Base-by-base conservation (phyloP, 2,329 filamentous ascomycete species). In the Keithomyces neogunnii region DNA sequence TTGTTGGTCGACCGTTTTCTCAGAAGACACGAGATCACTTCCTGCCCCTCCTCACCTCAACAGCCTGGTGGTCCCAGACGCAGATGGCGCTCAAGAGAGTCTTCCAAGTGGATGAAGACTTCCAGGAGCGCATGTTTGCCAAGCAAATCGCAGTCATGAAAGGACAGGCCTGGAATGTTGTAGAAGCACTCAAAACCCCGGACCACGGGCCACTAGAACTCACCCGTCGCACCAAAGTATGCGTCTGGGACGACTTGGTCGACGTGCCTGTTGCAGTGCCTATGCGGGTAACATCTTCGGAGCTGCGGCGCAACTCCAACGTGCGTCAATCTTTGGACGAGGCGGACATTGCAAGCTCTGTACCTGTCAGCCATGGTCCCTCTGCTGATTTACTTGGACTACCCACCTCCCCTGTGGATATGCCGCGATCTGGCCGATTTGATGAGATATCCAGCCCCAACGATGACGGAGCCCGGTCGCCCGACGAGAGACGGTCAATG, bases 71-170 rank as follows among this genome's bases (percentile, higher is more conserved):
- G 93, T 88, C 85, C 57, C 89, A 96, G 60, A 99, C 93, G 3
- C 90, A 95, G 62, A 74, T 89, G 53, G 88, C 89, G 28, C 74
- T 99, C 39, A 88, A 93, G 50, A 81, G 83, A 55, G 85, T 96
- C 45, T 99, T 99, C 66, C 85, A 89, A 58, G 82, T 95, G 64
- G 93, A 99, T 67, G 84, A 86, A 2, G 93, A 99, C 69, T 99
- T 99, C 68, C 89, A 97, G 66, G 93, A 99, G 71, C 86, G 89
- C 69, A 99, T 99, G 93, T 99, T 96, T 70, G 89, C 89, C n/a
- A 84, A 89, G 58, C 93, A 99, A 64, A 95, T 99, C 55, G 92
- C 93, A 1, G 93, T 99, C 53, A 96, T 99, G 89, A 99, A 99
- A 70, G 93, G 93, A 9, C 93, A 99, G 66, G 93, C 93, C 1